Base-by-base conservation (phyloP, 2,329 filamentous ascomycete species). In the Botrytis pseudocinerea region DNA sequence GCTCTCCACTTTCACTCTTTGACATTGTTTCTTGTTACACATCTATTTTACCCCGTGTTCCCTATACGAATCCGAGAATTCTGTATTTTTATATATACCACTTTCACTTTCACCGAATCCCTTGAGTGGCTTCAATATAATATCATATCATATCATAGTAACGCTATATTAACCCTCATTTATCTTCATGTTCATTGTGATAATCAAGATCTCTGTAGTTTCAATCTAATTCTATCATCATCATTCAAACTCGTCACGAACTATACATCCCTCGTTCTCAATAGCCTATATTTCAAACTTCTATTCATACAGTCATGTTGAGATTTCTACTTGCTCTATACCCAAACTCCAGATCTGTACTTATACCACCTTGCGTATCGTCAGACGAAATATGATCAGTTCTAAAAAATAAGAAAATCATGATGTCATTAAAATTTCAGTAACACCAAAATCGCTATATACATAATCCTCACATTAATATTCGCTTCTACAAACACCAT, bases 71-170 rank as follows among this genome's bases (percentile, higher is more conserved):
- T n/a, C 48, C 25, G 10, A 14, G 0, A n/a, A 51, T 51, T 51
- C 32, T 32, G 32, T 32, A 32, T 32, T 32, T 4, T 32, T 3
- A 32, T 32, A 32, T 32, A 32, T 32, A 32, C 32, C 32, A 32
- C 32, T 32, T 32, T 32, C 32, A 32, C 2, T 32, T 32, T 32
- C 32, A 32, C 32, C 32, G 32, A 32, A 32, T 28, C 14, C 14
- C 2, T 1, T 25, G 14, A 16, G 25, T n/a, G 14, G 7, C 4
- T 54, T 28, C 2, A 8, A 7, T 1, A 28, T 5, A 7, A 18
- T 2, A 16, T 28, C 0, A 0, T 2, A 16, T 28, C 0, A 0
- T 7, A 16, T 54, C 25, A 54, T 3, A 25, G 16, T 8, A 54
- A 54, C 14, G 14, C n/a, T 7, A 54, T 0, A 28, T 28, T 1